phyloP scores from a whole-genome alignment of 2,329 filamentous ascomycete species.

The Nemania sp. region DNA sequence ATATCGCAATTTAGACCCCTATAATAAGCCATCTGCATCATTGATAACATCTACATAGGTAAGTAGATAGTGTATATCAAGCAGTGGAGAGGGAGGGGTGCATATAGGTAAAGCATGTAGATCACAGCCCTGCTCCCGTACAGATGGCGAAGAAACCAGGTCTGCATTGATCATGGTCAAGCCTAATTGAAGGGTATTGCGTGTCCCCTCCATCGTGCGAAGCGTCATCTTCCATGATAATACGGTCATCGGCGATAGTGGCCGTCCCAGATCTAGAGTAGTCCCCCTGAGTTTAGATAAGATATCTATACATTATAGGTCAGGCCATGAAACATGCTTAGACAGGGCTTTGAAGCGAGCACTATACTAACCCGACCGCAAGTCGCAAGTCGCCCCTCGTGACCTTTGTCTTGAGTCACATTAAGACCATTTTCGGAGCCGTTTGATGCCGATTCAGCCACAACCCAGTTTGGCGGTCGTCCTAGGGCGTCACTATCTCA shows the following conservation, averaged over 20 bases:
- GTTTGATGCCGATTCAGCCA: neutral
- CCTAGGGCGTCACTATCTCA: neutral
- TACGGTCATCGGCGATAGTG: neutral
- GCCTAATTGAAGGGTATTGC: neutral
- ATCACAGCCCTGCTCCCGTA: neutral
- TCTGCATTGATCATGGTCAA: too few relatives aligned
- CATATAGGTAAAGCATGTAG: neutral
- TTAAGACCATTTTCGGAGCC: neutral
- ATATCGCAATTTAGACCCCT: too few relatives aligned
- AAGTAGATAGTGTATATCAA: neutral
- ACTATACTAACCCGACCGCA: neutral
- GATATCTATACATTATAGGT: too few relatives aligned
- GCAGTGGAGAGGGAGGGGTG: too few relatives aligned
- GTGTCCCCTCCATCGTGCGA: neutral
- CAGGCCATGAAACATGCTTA: too few relatives aligned
- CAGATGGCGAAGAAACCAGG: too few relatives aligned
- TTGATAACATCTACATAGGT: neutral
- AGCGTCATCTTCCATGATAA: constrained; percentile 1
- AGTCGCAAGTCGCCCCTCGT: too few relatives aligned
- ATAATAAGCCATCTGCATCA: too few relatives aligned
- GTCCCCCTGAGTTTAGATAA: constrained; percentile 1
- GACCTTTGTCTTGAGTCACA: constrained; percentile 1
- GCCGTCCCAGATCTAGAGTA: neutral
- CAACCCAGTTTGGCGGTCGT: too few relatives aligned
- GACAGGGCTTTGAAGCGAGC: neutral